Base-by-base conservation (phyloP, 2,329 filamentous ascomycete species). In the Blastomyces gilchristii region DNA sequence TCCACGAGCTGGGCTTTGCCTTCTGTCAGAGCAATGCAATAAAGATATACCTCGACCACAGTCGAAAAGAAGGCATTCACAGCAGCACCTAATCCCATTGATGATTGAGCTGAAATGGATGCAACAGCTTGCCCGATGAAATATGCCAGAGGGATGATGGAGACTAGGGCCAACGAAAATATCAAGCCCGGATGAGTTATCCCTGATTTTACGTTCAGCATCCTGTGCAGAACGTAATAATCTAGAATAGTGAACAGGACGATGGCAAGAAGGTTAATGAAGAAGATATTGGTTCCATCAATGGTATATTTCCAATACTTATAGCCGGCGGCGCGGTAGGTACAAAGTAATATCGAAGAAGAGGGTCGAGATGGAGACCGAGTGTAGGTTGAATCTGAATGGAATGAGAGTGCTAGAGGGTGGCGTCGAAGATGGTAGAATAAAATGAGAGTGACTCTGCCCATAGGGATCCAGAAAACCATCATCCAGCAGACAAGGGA, bases 281-380 rank as follows among this genome's bases (percentile, higher is more conserved):
- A 85, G 78, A 99, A 97, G 72, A 99, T 96, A 77, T 99, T 99
- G 65, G 94, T 99, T 62, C 94, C 95, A 72, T 99, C 94, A 64
- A 99, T 82, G 3, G 94, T 99, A 77, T 99, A 99, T 78, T 99
- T 99, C 93, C 95, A 99, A 80, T 99, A 99, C 75, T 93, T 93
- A 68, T 86, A 82, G 14, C 94, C 94, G 14, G 95, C 93, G 53
- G 94, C 94, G 64, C 95, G 89, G 77, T 99, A 99, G 6, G 94
- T 99, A 82, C 94, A 99, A 43, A 99, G 82, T 22, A 99, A 81
- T 65, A 99, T 93, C 12, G 92, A 93, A 18, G 89, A 88, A 56
- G 91, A 88, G 25, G 88, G 86, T 18, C 86, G 85, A 57, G 87
- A 86, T 8, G 85, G 83, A 14, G 82, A 81, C 63, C 92, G 87